Evolutionary conservation across 257 asterid species (phyloP).

Genomic region (Penstemon eatonii): DNA sequence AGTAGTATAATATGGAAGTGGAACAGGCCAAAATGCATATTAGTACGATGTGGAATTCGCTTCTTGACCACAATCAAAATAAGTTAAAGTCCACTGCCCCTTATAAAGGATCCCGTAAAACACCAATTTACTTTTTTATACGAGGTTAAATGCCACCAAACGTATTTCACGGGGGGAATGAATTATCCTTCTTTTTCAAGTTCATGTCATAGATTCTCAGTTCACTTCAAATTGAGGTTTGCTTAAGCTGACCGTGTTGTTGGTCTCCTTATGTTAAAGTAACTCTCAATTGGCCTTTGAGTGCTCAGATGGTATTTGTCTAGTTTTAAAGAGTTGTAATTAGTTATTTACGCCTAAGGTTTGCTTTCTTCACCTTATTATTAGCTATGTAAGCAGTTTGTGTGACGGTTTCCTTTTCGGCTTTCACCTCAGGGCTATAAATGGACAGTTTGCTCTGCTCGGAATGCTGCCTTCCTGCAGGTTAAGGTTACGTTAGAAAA

Average conservation of each 20-base stretch:
- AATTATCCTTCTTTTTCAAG: slow-evolving; percentile 5
- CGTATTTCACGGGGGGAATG: neutral
- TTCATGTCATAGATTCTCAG: too few species aligned
- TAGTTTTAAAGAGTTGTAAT: too few species aligned
- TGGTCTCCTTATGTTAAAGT: slow-evolving; percentile 11
- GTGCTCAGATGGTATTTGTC: neutral
- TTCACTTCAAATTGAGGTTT: slow-evolving; percentile 17
- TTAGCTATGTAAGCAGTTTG: neutral
- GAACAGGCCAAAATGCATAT: too few species aligned
- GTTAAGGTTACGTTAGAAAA: slow-evolving; percentile 21
- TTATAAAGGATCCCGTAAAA: too few species aligned
- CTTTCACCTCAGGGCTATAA: slow-evolving; percentile 30
- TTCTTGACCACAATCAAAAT: too few species aligned
- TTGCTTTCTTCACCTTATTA: neutral
- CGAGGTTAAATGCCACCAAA: too few species aligned
- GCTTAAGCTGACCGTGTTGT: neutral
- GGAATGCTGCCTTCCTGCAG: slow-evolving; percentile 27
- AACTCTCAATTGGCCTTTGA: neutral
- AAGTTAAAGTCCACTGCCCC: too few species aligned
- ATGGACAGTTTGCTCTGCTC: slow-evolving; percentile 25
- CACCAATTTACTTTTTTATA: too few species aligned
- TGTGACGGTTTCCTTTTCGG: slow-evolving; percentile 16
- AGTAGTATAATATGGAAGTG: neutral
- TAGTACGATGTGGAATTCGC: too few species aligned
- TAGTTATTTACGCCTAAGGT: neutral